Evolutionary conservation across 108 stramenopile species (phyloP), one percentile per base, ranked within the genome.

Genomic region (Cylindrotheca closterium): DNA sequence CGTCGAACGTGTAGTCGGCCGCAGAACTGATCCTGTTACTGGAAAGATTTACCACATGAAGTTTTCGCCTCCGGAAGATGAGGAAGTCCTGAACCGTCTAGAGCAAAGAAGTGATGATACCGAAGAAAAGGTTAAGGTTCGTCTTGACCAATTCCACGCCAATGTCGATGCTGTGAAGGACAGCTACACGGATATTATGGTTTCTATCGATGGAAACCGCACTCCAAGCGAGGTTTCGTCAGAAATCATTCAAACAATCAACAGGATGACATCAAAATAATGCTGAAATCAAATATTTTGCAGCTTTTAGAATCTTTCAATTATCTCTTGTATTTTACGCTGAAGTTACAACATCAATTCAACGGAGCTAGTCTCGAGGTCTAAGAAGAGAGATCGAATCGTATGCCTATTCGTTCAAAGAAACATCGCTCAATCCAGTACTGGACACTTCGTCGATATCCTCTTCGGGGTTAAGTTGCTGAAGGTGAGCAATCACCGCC

Each of bases 11-110:
- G 98, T 97, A 24, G 89, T 91, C 5, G 98, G 98, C 19, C 91
- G 98, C 15, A 73, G 98, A 28, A 93, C 91, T 15, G 97, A 99
- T 70, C 98, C 98, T 1, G 90, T 75, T 28, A 99, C 97, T 4
- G 93, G 95, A 26, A 92, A 91, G 71, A 97, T 97, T 65, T 99
- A 99, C 65, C 97, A 99, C 84, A 79, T 98, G 77, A 90, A 65
- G 55, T 98, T 89, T 71, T 86, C 75, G 28, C 97, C 97, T 34
- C 96, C 96, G 19, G 80, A 79, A 3, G 79, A 89, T 46, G 94
- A 94, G 60, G 81, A 79, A 45, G 50, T 95, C 23, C 64, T 78
- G 60, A 65, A 56, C 7, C 75, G 93, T 10, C 71, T 97, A 57
- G 80, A 85, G 56, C 96, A 97, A 54, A 89, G 98, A 52, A 75